A percentile compares a stretch with the other conserved stretches of the same genome.
These are phyloP conservation scores for Pseudogymnoascus sp. DNA, from an alignment of 2,329 filamentous ascomycete genomes.

Conservation along the genomic window DNA sequence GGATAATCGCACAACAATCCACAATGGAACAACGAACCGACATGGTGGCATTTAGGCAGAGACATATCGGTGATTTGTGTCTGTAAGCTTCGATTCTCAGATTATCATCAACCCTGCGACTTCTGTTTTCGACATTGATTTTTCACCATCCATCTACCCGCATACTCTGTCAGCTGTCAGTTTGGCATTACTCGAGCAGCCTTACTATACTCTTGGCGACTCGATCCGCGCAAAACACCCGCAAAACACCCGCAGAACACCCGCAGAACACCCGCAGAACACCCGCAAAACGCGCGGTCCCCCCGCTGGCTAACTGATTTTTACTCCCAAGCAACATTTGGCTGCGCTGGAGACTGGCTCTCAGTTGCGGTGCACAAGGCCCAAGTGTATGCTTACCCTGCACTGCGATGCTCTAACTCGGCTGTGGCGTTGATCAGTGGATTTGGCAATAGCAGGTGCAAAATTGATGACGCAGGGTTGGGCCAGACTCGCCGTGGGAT, in stretches of 20 bases:
- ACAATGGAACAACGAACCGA: background rate
- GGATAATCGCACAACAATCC: conserved; percentile 1
- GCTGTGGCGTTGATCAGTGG: background rate
- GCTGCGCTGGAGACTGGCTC: background rate
- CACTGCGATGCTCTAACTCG: background rate
- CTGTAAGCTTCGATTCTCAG: background rate
- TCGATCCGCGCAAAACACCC: background rate
- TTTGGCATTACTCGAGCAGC: background rate
- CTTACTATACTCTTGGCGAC: background rate
- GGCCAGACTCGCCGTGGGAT: background rate
- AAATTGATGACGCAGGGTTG: background rate
- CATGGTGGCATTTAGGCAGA: background rate
- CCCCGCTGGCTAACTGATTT: background rate
- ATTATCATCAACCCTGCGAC: background rate
- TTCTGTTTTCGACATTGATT: background rate
- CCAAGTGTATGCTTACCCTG: background rate
- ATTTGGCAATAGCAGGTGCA: background rate
- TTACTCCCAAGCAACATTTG: background rate
- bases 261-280: background rate
- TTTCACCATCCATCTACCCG: background rate
- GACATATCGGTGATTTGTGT: background rate
- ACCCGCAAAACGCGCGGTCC: too few relatives aligned
- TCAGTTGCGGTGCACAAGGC: too few relatives aligned
- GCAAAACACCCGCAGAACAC: too few relatives aligned
- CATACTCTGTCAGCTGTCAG: background rate